phyloP scores from a whole-genome alignment of 176 grass and related monocot genomes.

The Musa troglodytarum region DNA sequence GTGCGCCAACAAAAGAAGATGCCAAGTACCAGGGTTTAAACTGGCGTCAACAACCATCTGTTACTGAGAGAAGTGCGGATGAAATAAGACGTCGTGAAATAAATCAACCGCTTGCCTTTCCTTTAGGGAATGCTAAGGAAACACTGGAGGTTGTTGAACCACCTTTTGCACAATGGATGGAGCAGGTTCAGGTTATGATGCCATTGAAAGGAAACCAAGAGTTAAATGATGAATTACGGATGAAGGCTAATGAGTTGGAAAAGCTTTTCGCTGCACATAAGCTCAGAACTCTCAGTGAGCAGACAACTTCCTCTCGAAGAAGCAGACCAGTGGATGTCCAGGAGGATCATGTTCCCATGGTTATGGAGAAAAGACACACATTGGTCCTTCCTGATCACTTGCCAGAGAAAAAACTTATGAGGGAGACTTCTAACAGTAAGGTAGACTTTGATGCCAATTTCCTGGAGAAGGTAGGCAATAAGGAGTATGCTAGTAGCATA shows the following conservation, averaged over 20 bases:
- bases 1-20: slow-evolving; percentile 27
- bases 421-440: slow-evolving; percentile 27
- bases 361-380: slow-evolving; percentile 41
- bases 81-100: slow-evolving; percentile 22
- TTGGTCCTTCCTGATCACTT: slow-evolving; percentile 29
- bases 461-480: slow-evolving; percentile 48
- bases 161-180: slow-evolving; percentile 12
- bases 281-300: slow-evolving; percentile 38
- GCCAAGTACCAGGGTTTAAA: slow-evolving; percentile 30
- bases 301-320: slow-evolving; percentile 54
- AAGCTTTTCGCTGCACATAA: slow-evolving; percentile 92
- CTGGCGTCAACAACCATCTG: slow-evolving; percentile 38
- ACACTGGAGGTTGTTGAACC: background rate
- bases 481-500: slow-evolving; percentile 33
- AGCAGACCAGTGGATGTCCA: slow-evolving; percentile 38
- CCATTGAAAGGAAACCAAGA: slow-evolving; percentile 63
- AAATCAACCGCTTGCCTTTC: slow-evolving; percentile 11
- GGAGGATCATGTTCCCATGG: slow-evolving; percentile 42
- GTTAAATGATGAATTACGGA: slow-evolving; percentile 68
- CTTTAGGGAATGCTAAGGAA: slow-evolving; percentile 19
- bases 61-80: slow-evolving; percentile 20
- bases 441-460: slow-evolving; percentile 48
- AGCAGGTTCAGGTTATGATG: slow-evolving; percentile 34
- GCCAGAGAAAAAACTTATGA: slow-evolving; percentile 25
- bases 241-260: slow-evolving; percentile 90